Evolutionary conservation across 768 basidiomycete genomes (phyloP), one percentile per base, ranked within the genome.

Genomic region (Naganishia randhawae): DNA sequence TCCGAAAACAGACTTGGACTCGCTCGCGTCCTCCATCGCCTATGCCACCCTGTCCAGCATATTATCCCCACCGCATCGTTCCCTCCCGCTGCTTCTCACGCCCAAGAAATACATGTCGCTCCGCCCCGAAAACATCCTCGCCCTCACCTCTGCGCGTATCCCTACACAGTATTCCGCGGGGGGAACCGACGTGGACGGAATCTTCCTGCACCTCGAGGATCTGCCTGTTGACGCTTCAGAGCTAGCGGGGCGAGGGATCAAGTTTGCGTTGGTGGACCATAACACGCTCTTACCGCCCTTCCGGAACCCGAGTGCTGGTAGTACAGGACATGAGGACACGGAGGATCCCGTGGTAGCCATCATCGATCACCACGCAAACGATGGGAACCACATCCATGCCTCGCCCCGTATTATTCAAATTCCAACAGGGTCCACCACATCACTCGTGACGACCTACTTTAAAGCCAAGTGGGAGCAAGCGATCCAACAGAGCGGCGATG

Each of bases 291-390:
- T 78, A n/a, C 77, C 78, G 5, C 48, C 65, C 6, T 78, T 77
- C 53, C 41, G 57, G 14, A 48, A 22, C 45, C 7, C 45, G 19
- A 22, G 19, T 42, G 69, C 2, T 76, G n/a, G n/a, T n/a, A n/a
- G n/a, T n/a, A n/a, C n/a, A n/a, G n/a, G n/a, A n/a, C n/a, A n/a
- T n/a, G n/a, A 80, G 45, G 83, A 82, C 69, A 33, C 35, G 63
- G 68, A 51, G 39, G 80, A 82, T 0, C 79, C 80, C n/a, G 91
- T 98, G 11, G 82, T 85, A 0, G 87, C 89, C 2, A 83, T 98
- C 63, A 81, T 98, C 31, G 96, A 99, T 77, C 95, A 99, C 75
- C 93, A 98, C 75, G 86, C 83, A 17, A 95, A 99, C 78, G 94
- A 98, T 74, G 83, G 84, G 0, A 78, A 83, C 1, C 85, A 96